These are phyloP conservation scores for Crithidia fasciculata DNA, from an alignment of 208 protist genomes.

Conservation along the genomic window DNA sequence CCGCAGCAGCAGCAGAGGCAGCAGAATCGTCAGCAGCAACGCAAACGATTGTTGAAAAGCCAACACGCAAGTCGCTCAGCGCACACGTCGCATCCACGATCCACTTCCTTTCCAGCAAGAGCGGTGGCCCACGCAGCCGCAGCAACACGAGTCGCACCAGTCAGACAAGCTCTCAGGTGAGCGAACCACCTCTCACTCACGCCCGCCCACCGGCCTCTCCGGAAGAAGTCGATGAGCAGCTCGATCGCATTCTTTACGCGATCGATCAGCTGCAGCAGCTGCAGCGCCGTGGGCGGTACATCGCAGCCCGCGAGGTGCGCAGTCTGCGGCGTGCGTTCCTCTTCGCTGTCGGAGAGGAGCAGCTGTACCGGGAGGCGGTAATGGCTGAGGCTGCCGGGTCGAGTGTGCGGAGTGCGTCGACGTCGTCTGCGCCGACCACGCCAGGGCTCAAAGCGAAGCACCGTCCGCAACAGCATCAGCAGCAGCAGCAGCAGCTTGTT, in stretches of 20 bases:
- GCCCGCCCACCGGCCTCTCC: conserved; percentile 27
- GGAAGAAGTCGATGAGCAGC: conserved; percentile 62
- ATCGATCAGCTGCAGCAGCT: conserved; percentile 54
- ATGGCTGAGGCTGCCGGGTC: conserved; percentile 5
- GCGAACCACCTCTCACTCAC: conserved; percentile 18
- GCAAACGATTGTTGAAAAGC: neutral
- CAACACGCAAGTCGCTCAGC: conserved; percentile 6
- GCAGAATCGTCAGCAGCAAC: neutral
- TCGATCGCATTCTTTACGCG: conserved; percentile 58
- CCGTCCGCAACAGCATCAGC: neutral
- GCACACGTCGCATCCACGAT: conserved; percentile 30
- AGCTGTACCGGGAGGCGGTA: conserved; percentile 21
- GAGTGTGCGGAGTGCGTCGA: neutral
- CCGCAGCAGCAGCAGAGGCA: neutral
- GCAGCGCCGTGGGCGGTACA: conserved; percentile 37
- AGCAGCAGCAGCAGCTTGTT: neutral
- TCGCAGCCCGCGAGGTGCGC: conserved; percentile 53
- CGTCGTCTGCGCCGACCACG: conserved; percentile 6
- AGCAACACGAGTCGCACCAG: conserved; percentile 15
- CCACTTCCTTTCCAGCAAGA: conserved; percentile 22
- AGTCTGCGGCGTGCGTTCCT: conserved; percentile 64
- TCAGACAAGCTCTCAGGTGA: neutral
- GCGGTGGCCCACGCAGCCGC: conserved; percentile 6
- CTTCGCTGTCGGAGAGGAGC: conserved; percentile 49
- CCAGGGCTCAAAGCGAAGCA: conserved; percentile 2